Conservation (phyloP, 2,329 filamentous ascomycete genomes). For the Piedraia hortae region DNA sequence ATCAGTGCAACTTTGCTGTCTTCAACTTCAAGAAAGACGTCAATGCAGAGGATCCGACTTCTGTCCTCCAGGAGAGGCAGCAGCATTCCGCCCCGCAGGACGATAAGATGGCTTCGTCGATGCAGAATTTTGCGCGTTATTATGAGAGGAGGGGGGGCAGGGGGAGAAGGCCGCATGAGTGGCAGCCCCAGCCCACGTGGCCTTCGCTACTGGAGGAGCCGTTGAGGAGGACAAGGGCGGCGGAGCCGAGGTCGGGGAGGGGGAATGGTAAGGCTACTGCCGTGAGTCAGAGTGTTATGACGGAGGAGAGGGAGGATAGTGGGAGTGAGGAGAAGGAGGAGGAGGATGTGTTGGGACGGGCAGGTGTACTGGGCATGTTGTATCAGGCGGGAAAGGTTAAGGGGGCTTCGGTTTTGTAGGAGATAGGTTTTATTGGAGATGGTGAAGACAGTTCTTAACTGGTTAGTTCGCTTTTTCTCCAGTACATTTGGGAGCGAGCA, state of each 20-base stretch:
- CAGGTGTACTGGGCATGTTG: slow-evolving; percentile 35
- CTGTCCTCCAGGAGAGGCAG: slow-evolving; percentile 27
- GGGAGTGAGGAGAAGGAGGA: slow-evolving; percentile 20
- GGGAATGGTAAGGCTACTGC: not conserved
- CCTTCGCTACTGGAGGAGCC: slow-evolving; percentile 7
- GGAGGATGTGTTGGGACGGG: slow-evolving; percentile 14
- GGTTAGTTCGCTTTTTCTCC: too few relatives aligned
- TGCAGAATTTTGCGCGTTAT: slow-evolving; percentile 82
- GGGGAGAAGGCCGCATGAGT: slow-evolving; percentile 5
- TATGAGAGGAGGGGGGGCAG: slow-evolving; percentile 22
- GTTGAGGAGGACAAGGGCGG: slow-evolving; percentile 1
- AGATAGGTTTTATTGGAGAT: too few relatives aligned
- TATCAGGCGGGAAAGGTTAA: too few relatives aligned
- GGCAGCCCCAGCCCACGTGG: slow-evolving; percentile 11
- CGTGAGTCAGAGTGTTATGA: slow-evolving; percentile 16
- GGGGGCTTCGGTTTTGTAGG: too few relatives aligned
- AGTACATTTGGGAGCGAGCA: too few relatives aligned
- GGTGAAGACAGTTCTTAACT: too few relatives aligned
- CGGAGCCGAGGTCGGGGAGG: slow-evolving; percentile 1
- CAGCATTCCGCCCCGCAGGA: slow-evolving; percentile 92
- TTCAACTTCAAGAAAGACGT: slow-evolving; percentile 82
- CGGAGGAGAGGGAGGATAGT: slow-evolving; percentile 27
- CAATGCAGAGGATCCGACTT: slow-evolving; percentile 17
- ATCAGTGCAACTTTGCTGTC: slow-evolving; percentile 89
- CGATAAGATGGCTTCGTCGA: slow-evolving; percentile 93